These are phyloP conservation scores for Mucor circinelloides DNA, from an alignment of 371 early-diverging fungal genomes.

Conservation along the genomic window DNA sequence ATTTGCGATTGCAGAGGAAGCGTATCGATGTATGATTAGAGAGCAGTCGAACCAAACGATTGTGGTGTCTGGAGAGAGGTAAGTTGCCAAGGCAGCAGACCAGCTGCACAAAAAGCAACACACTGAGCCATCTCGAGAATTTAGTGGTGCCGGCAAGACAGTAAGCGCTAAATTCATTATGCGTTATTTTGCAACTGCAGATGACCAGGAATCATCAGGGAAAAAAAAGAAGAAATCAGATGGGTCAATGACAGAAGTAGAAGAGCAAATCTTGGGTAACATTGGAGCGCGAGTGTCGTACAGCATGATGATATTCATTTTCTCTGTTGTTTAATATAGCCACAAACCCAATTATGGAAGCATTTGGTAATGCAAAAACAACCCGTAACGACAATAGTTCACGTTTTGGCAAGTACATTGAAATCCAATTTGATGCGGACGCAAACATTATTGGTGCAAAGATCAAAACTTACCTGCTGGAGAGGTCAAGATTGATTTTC, in stretches of 20 bases:
- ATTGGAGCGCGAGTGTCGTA: background rate
- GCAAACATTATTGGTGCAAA: slow-evolving; percentile 92
- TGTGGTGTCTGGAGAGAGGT: slow-evolving; percentile 98
- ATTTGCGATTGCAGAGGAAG: slow-evolving; percentile 98
- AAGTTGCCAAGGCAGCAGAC: slow-evolving; percentile 9
- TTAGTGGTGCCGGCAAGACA: slow-evolving; percentile 94
- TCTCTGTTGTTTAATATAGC: slow-evolving; percentile 47
- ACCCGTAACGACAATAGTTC: slow-evolving; percentile 98
- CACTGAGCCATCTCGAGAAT: too few species aligned
- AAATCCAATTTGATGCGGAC: slow-evolving; percentile 83
- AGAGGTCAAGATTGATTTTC: slow-evolving; percentile 94
- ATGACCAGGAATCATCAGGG: slow-evolving; percentile 59
- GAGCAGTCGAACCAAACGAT: slow-evolving; percentile 96
- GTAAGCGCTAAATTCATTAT: slow-evolving; percentile 96
- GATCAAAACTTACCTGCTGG: slow-evolving; percentile 97
- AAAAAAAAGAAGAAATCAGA: slow-evolving; percentile 37
- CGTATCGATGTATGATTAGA: slow-evolving; percentile 93
- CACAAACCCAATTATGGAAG: slow-evolving; percentile 99
- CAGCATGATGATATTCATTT: slow-evolving; percentile 9
- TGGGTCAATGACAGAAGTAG: slow-evolving; percentile 74
- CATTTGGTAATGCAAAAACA: slow-evolving; percentile 99
- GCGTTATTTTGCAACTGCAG: slow-evolving; percentile 96
- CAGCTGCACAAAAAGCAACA: too few species aligned
- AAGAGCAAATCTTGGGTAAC: slow-evolving; percentile 76
- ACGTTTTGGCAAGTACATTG: slow-evolving; percentile 99